A percentile compares a stretch with the other conserved stretches of the same genome.
Conservation (phyloP, 345 rosid species). For the Melastoma malabathricum region DNA sequence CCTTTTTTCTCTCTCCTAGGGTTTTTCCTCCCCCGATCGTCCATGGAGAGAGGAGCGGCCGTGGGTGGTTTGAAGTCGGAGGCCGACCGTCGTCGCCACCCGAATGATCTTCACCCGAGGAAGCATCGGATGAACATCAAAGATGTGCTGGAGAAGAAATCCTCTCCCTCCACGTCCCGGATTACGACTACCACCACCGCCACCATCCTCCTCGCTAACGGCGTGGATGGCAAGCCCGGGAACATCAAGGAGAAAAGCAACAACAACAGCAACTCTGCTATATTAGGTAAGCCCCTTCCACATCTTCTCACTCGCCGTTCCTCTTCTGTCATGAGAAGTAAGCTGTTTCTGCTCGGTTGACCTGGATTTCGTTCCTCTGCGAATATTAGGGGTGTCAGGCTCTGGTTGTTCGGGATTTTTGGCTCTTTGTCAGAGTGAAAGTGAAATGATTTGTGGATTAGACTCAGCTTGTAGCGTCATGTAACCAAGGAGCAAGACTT, state of each 20-base stretch:
- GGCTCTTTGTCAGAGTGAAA: too few relatives aligned
- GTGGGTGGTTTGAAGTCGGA: slow-evolving; percentile 56
- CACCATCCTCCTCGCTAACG: slow-evolving; percentile 23
- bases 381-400: too few relatives aligned
- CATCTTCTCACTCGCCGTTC: slow-evolving; percentile 17
- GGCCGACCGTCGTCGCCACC: slow-evolving; percentile 1
- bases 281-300: slow-evolving; percentile 40
- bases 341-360: too few relatives aligned
- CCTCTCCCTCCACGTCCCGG: slow-evolving; percentile 72
- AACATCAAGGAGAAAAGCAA: too few relatives aligned
- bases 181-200: slow-evolving; percentile 38
- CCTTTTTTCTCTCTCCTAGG: slow-evolving; percentile 14
- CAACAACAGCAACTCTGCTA: slow-evolving; percentile 1
- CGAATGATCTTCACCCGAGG: slow-evolving; percentile 22
- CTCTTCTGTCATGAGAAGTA: too few relatives aligned
- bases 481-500: too few relatives aligned
- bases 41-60: slow-evolving; percentile 3
- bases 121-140: slow-evolving; percentile 60
- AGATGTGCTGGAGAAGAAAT: slow-evolving; percentile 60
- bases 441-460: too few relatives aligned
- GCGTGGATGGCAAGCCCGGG: too few relatives aligned
- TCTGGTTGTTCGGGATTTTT: too few relatives aligned
- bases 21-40: neutral
- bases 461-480: too few relatives aligned
- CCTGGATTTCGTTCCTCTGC: too few relatives aligned